Evolutionary conservation across 257 asterid species (phyloP), one percentile per base, ranked within the genome.

Genomic region (Catharanthus roseus): DNA sequence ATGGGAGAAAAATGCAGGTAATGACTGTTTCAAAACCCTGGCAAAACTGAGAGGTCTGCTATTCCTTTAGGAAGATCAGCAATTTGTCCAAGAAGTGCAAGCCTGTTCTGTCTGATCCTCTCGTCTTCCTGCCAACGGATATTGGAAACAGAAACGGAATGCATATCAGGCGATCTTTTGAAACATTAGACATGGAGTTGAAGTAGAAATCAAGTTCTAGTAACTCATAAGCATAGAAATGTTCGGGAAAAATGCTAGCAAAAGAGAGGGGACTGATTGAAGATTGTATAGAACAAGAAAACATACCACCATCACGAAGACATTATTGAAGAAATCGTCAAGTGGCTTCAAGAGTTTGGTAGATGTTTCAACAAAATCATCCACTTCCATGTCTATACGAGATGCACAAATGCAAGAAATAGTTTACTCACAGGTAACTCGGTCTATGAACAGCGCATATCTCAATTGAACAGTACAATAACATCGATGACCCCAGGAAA

Each of bases 271-370:
- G 65, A 5, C n/a, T 5, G 2, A n/a, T 1, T n/a, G 15, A 39
- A 26, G 28, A 23, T 6, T 23, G 23, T 57, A 44, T 15, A 50
- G 16, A 29, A 38, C 15, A 69, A 69, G 29, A 41, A 38, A 76
- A 77, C 98, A 33, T 89, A 93, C 97, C 99, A 88, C 97, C 97
- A 91, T 87, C 56, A 93, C 97, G 64, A 91, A 93, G 29, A 93
- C 99, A 57, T 85, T 39, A 77, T 88, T 88, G 85, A 93, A 91
- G 83, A 93, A 91, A 74, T 91, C 89, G 45, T 91, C 97, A 53
- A 93, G 84, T 41, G 99, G 97, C 71, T 86, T 89, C 68, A 93
- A 58, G 8, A 93, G 87, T 73, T 50, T 63, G 66, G 76, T 44
- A 64, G 99, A 93, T 69, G 83, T 85, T 81, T 89, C 89, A 24